Conservation (phyloP, 1,284 basidiomycete species). For the Boletellus sp. region DNA sequence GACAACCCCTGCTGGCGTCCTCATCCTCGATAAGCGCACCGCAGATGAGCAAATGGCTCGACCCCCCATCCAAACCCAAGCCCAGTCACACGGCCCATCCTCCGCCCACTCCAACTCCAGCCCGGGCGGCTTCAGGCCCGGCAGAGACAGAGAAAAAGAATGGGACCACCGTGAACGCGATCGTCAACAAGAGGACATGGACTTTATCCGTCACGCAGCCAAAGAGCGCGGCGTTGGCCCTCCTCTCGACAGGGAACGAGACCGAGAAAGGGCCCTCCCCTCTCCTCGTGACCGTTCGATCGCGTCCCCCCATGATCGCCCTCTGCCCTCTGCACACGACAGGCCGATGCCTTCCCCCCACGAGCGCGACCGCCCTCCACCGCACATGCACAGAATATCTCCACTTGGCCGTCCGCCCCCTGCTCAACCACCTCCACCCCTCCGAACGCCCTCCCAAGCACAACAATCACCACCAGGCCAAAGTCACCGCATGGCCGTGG, state of each 20-base stretch:
- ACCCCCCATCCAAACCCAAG: conserved; percentile 14
- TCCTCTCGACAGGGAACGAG: conserved; percentile 26
- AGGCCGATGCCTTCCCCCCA: conserved; percentile 23
- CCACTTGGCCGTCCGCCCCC: conserved; percentile 22
- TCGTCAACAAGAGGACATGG: conserved; percentile 28
- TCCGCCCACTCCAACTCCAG: conserved; percentile 21
- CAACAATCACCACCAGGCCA: conserved; percentile 27
- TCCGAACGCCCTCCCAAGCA: conserved; percentile 12
- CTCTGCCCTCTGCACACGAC: conserved; percentile 18
- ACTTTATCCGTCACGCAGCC: conserved; percentile 22
- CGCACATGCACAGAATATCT: conserved; percentile 24
- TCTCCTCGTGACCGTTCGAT: conserved; percentile 26
- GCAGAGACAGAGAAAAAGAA: conserved; percentile 29
- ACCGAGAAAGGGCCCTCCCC: conserved; percentile 22
- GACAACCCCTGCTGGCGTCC: conserved; percentile 24
- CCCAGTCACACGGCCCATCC: conserved; percentile 19
- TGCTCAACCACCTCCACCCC: conserved; percentile 11
- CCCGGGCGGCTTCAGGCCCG: conserved; percentile 22
- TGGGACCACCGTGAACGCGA: conserved; percentile 29
- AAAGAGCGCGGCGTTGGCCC: conserved; percentile 19
- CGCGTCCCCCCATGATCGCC: conserved; percentile 21
- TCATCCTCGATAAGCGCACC: conserved; percentile 31
- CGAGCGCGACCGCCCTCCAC: conserved; percentile 22
- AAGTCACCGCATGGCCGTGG: conserved; percentile 19
- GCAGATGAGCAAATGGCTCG: conserved; percentile 30